phyloP scores from a whole-genome alignment of 768 basidiomycete genomes.

The Suillus alpinus region DNA sequence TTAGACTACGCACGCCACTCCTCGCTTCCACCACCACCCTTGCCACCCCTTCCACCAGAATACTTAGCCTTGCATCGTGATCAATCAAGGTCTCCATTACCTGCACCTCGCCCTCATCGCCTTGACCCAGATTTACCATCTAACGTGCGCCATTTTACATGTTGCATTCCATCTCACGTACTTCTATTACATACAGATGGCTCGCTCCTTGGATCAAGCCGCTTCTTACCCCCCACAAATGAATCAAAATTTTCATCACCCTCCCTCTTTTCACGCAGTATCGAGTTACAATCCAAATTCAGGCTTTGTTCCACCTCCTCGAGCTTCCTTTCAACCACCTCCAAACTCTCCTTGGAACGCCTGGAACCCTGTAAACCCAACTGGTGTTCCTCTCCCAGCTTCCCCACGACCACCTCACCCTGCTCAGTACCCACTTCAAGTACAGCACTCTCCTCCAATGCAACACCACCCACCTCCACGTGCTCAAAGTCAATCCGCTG shows the following conservation, averaged over 20 bases:
- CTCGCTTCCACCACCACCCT: slow-evolving; percentile 35
- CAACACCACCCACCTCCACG: slow-evolving; percentile 24
- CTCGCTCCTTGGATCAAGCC: slow-evolving; percentile 56
- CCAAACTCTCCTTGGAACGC: slow-evolving; percentile 23
- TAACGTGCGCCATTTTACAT: slow-evolving; percentile 45
- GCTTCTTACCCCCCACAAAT: slow-evolving; percentile 7
- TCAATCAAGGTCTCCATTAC: slow-evolving; percentile 44
- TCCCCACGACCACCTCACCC: slow-evolving; percentile 15
- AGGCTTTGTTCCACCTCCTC: slow-evolving; percentile 16
- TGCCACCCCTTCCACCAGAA: slow-evolving; percentile 49
- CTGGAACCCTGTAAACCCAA: slow-evolving; percentile 14
- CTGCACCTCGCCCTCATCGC: slow-evolving; percentile 65
- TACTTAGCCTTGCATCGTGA: slow-evolving; percentile 26
- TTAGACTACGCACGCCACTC: slow-evolving; percentile 12
- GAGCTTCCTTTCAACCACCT: slow-evolving; percentile 19
- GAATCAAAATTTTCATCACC: slow-evolving; percentile 19
- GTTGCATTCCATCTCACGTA: slow-evolving; percentile 13
- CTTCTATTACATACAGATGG: slow-evolving; percentile 49
- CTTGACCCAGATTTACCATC: slow-evolving; percentile 58
- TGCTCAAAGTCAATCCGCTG: slow-evolving; percentile 14
- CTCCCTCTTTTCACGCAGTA: slow-evolving; percentile 15
- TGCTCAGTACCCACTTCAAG: background rate
- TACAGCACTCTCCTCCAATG: slow-evolving; percentile 13
- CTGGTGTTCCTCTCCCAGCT: slow-evolving; percentile 17
- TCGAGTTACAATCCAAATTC: slow-evolving; percentile 18